These are phyloP conservation scores for Gentiana dahurica DNA, from an alignment of 257 asterid genomes.

Conservation along the genomic window DNA sequence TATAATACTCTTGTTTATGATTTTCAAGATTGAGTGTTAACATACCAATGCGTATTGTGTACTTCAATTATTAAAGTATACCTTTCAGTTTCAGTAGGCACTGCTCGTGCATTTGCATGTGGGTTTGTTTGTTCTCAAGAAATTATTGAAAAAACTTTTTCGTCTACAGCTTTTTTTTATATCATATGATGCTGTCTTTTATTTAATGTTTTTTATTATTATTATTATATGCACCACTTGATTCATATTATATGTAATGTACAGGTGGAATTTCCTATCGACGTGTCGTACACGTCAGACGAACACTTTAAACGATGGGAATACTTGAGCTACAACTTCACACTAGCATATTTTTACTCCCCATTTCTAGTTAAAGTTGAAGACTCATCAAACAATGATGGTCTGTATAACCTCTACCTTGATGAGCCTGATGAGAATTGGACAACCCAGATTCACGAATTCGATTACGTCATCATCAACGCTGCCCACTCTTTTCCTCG, in stretches of 20 bases:
- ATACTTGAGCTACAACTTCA: conserved; percentile 36
- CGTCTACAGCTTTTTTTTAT: too few species aligned
- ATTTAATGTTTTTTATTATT: too few species aligned
- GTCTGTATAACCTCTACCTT: conserved; percentile 28
- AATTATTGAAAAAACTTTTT: too few species aligned
- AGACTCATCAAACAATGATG: conserved; percentile 10
- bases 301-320: conserved; percentile 45
- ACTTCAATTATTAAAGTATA: too few species aligned
- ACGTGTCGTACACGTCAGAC: conserved; percentile 23
- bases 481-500: conserved; percentile 33
- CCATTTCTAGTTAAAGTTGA: conserved; percentile 30
- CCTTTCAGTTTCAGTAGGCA: too few species aligned
- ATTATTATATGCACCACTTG: too few species aligned
- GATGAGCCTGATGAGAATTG: conserved; percentile 29
- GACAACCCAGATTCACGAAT: conserved; percentile 23
- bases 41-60: too few species aligned
- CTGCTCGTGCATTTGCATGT: too few species aligned
- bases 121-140: too few species aligned
- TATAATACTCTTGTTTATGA: too few species aligned
- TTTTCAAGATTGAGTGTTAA: too few species aligned
- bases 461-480: conserved; percentile 24
- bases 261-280: conserved; percentile 42
- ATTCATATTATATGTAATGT: not conserved
- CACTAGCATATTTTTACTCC: conserved; percentile 31
- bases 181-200: too few species aligned